phyloP scores from a whole-genome alignment of 208 protist species.

The Acanthamoeba castellanii region DNA sequence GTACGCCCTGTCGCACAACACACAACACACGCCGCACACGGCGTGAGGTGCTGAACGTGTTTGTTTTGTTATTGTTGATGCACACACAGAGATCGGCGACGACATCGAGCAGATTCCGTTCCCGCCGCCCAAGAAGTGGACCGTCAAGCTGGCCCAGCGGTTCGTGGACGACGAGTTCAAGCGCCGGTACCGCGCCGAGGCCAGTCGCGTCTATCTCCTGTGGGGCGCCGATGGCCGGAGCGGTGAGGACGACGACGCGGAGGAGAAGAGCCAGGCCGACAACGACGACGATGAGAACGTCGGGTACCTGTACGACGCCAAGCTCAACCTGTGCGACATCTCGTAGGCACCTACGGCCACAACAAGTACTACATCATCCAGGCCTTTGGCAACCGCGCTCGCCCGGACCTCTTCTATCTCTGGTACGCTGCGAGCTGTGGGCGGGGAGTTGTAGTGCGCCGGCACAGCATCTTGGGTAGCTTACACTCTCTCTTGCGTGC shows the following conservation, averaged over 20 bases:
- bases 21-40: no score
- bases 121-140: slow-evolving; percentile 42
- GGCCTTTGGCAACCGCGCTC: background rate
- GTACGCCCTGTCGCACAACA: background rate
- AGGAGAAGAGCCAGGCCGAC: background rate
- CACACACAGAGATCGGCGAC: background rate
- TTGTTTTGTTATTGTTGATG: background rate
- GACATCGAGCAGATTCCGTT: slow-evolving; percentile 27
- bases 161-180: slow-evolving; percentile 26
- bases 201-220: slow-evolving; percentile 3
- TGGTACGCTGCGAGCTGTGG: no score
- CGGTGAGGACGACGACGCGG: background rate
- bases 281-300: background rate
- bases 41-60: background rate
- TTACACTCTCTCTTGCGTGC: no score
- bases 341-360: slow-evolving; percentile 23
- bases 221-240: background rate
- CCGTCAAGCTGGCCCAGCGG: background rate
- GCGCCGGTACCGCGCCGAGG: background rate
- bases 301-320: background rate
- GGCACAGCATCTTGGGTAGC: no score
- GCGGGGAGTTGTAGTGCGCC: no score
- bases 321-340: slow-evolving; percentile 45
- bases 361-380: slow-evolving; percentile 49
- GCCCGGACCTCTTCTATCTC: background rate